phyloP scores from a whole-genome alignment of 2,329 filamentous ascomycete species.

The Calonectria fujianensis region DNA sequence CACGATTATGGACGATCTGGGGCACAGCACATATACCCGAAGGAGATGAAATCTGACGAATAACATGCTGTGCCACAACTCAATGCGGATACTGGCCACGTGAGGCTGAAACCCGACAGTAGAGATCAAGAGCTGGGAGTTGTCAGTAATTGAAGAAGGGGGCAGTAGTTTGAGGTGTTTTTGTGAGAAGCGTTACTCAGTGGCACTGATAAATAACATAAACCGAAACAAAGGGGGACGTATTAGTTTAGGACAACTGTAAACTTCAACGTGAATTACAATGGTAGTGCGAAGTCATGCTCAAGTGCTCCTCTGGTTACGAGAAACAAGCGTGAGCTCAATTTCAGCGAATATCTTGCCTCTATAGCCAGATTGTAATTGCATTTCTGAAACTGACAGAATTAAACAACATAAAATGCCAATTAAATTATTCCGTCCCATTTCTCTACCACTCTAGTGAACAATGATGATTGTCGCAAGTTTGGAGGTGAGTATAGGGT shows the following conservation, averaged over 20 bases:
- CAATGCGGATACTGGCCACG: slow-evolving; percentile 9
- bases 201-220: not conserved
- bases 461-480: not conserved
- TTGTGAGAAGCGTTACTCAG: no score
- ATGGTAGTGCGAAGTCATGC: not conserved
- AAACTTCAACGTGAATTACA: not conserved
- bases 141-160: not conserved
- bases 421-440: not conserved
- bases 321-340: no score
- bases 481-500: not conserved
- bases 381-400: not conserved
- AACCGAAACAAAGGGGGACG: no score
- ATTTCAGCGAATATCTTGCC: not conserved
- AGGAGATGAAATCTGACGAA: slow-evolving; percentile 13
- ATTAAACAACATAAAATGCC: not conserved
- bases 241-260: not conserved
- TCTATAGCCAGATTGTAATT: not conserved
- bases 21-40: slow-evolving; percentile 5
- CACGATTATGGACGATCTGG: slow-evolving; percentile 14
- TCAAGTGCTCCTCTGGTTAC: no score
- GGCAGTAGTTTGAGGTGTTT: no score
- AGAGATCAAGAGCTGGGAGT: not conserved
- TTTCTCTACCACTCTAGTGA: not conserved
- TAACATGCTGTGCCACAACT: not conserved
- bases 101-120: not conserved